Base-by-base conservation (phyloP, 768 basidiomycete genomes). In the Boletus subparvulus region DNA sequence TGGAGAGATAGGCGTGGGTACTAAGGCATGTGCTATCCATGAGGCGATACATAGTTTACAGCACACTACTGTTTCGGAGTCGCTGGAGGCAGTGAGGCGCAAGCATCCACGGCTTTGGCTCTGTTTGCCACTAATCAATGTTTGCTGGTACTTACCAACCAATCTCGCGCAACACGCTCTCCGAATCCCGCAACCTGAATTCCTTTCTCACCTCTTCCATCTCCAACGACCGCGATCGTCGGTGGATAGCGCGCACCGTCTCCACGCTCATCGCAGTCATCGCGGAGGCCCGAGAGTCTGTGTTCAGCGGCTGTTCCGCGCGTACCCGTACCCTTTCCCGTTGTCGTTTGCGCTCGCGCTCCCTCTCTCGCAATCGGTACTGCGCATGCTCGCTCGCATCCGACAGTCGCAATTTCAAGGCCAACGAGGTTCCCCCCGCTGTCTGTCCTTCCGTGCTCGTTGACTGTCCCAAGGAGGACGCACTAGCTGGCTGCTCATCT, bases 331-430 rank as follows among this genome's bases (percentile, higher is more conserved):
- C 16, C 21, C 21, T 21, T 21, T 21, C 19, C 1, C 35, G 17
- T 24, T 44, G 52, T 21, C 58, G 56, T 17, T 57, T 30, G 7
- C 46, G 65, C 10, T 65, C 50, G 9, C 65, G 62, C 49, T 67
- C 62, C 28, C n/a, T 59, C 58, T 67, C 65, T 21, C 66, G 66
- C 19, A 44, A 19, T 3, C 66, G 58, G 44, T 63, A 68, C 1
- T 26, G 55, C 7, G 59, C 64, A 30, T 63, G 64, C 43, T 68
- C 64, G 50, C 64, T 66, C 26, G 66, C 66, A 33, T 67, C 64
- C 42, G 66, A 67, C 35, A 68, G 39, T 30, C 66, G 66, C 24
- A 67, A 2, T 26, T 55, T 65, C 32, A 67, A 26, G 7, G 60
- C 65, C 32, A 68, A 32, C 39, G 26, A 0, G 0, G 62, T 67